Evolutionary conservation across 108 stramenopile species (phyloP).

Genomic region (Cafeteria roenbergensis): DNA sequence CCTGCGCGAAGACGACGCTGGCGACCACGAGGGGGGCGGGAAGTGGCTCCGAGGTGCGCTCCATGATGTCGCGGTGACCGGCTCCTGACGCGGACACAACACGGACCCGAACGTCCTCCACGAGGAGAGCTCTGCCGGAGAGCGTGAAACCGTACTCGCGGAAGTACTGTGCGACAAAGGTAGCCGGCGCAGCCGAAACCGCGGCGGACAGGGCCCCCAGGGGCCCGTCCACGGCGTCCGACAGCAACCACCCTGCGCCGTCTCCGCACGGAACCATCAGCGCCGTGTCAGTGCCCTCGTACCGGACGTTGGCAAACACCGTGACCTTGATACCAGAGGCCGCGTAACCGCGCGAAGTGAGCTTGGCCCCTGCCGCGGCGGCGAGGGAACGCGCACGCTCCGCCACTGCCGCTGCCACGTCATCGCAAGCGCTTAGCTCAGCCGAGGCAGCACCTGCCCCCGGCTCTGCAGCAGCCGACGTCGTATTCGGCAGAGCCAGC

Average conservation of each 20-base stretch:
- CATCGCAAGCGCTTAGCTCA: too few species aligned
- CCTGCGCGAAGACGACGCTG: slow-evolving; percentile 71
- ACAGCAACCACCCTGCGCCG: too few species aligned
- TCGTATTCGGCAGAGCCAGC: background rate
- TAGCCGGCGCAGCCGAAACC: slow-evolving; percentile 1
- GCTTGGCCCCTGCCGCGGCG: slow-evolving; percentile 39
- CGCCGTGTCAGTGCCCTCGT: slow-evolving; percentile 84
- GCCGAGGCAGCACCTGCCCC: too few species aligned
- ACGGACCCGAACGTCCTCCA: slow-evolving; percentile 89
- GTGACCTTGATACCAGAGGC: slow-evolving; percentile 22
- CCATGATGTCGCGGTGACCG: slow-evolving; percentile 12
- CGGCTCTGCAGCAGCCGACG: too few species aligned
- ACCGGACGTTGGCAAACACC: slow-evolving; percentile 60
- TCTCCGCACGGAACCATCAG: slow-evolving; percentile 56
- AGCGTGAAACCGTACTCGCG: slow-evolving; percentile 86
- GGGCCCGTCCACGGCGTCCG: slow-evolving; percentile 32
- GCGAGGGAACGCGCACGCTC: too few species aligned
- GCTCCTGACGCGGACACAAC: slow-evolving; percentile 52
- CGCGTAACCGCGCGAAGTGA: slow-evolving; percentile 66
- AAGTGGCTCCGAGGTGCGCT: background rate
- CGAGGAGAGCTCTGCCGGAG: slow-evolving; percentile 60
- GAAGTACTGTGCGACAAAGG: slow-evolving; percentile 55
- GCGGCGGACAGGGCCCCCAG: background rate
- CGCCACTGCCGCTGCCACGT: too few species aligned
- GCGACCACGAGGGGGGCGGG: slow-evolving; percentile 24